Conservation (phyloP, 2,329 filamentous ascomycete genomes). For the Tolypocladium tropicale region DNA sequence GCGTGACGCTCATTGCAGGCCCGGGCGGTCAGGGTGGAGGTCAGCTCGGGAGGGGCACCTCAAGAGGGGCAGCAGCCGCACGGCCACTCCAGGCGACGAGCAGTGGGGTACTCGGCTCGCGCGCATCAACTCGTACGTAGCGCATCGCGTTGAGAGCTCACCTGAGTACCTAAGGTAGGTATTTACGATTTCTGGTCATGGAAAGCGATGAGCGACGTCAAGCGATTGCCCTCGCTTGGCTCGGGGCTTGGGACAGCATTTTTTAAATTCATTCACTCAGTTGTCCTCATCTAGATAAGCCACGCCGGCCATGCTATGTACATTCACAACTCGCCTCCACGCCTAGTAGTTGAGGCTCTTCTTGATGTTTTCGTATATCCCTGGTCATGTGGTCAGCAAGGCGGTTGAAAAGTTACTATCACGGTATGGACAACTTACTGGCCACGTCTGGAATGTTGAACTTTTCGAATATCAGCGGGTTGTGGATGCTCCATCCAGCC, state of each 20-base stretch:
- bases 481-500: constrained; percentile 83
- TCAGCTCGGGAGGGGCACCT: background rate
- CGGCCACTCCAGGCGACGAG: background rate
- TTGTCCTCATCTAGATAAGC: background rate
- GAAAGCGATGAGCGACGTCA: too few relatives aligned
- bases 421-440: constrained; percentile 48
- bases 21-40: background rate
- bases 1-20: background rate
- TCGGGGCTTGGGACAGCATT: too few relatives aligned
- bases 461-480: constrained; percentile 67
- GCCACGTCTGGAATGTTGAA: constrained; percentile 79
- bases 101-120: background rate
- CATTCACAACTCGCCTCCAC: background rate
- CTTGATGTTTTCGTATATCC: constrained; percentile 63
- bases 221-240: background rate
- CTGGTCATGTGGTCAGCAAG: constrained; percentile 25
- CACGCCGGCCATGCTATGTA: background rate
- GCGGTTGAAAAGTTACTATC: background rate
- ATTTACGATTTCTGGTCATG: too few relatives aligned
- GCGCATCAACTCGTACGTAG: too few relatives aligned
- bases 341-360: constrained; percentile 52
- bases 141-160: too few relatives aligned
- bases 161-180: too few relatives aligned
- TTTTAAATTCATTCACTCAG: background rate
- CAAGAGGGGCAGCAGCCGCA: background rate